These are phyloP conservation scores for Dictyostelium citrinum DNA, from an alignment of 78 protist species.

Conservation along the genomic window DNA sequence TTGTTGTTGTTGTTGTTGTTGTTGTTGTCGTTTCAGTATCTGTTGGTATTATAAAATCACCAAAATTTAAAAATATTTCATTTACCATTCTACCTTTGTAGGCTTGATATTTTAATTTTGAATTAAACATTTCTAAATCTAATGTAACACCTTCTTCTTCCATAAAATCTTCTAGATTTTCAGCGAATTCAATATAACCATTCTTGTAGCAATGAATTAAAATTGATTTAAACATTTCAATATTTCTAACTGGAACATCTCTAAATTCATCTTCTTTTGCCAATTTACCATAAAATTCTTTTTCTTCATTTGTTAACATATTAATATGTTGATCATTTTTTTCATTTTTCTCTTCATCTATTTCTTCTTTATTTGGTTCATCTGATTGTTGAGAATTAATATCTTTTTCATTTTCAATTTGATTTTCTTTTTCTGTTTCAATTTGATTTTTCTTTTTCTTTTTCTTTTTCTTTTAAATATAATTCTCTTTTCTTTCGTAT, in stretches of 20 bases:
- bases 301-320: background rate
- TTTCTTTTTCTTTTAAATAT: background rate
- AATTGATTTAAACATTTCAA: slow-evolving; percentile 6
- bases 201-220: slow-evolving; percentile 14
- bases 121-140: slow-evolving; percentile 43
- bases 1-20: background rate
- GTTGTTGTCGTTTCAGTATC: background rate
- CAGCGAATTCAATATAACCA: slow-evolving; percentile 8
- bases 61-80: background rate
- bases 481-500: background rate
- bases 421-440: background rate
- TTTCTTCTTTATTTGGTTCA: background rate
- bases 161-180: slow-evolving; percentile 14
- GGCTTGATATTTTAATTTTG: slow-evolving; percentile 9
- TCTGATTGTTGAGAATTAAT: no score
- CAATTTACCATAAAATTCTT: background rate
- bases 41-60: no score
- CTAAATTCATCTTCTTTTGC: background rate
- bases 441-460: background rate
- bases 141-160: background rate
- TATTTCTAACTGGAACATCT: background rate
- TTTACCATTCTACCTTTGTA: background rate
- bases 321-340: background rate
- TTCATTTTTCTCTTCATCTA: background rate
- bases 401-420: background rate